A percentile compares a stretch with the other conserved stretches of the same genome.
Conservation (phyloP, 805 yeast species). For the Candida manassasensis region DNA sequence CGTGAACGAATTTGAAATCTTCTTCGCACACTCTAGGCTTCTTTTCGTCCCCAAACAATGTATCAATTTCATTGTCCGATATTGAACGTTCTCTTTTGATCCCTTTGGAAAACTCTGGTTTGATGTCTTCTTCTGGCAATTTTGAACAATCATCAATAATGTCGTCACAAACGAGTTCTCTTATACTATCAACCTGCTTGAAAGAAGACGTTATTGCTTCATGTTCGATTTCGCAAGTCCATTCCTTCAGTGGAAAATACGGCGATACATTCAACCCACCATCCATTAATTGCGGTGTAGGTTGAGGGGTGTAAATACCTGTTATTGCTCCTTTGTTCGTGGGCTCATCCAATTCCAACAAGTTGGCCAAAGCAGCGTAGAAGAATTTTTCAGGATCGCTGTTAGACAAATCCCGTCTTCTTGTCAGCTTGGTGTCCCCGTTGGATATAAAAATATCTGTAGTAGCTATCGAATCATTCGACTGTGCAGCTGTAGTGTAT, state of each 20-base stretch:
- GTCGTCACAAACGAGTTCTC: constrained; percentile 26
- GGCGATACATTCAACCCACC: constrained; percentile 24
- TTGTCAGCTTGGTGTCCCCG: constrained; percentile 39
- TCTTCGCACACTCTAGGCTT: constrained; percentile 16
- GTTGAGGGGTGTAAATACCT: constrained; percentile 14
- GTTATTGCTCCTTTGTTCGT: constrained; percentile 21
- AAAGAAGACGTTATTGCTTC: constrained; percentile 43
- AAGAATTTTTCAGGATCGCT: constrained; percentile 46
- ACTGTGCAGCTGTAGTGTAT: constrained; percentile 12
- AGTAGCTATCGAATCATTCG: constrained; percentile 6
- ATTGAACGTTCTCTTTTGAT: constrained; percentile 1
- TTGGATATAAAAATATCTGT: constrained; percentile 21
- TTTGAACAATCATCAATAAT: constrained; percentile 20
- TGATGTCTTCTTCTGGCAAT: constrained; percentile 9
- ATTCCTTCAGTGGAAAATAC: constrained; percentile 34
- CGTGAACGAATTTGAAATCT: constrained; percentile 19
- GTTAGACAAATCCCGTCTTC: constrained; percentile 43
- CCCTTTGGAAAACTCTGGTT: constrained; percentile 1
- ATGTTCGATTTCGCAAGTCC: constrained; percentile 45
- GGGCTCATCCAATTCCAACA: constrained; percentile 40
- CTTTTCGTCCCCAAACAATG: constrained; percentile 35
- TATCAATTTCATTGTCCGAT: constrained; percentile 28
- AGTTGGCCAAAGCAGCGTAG: constrained; percentile 47
- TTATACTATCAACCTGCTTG: constrained; percentile 37
- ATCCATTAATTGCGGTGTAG: constrained; percentile 5